phyloP scores from a whole-genome alignment of 305 asterid genomes.

The Fraxinus greggii region DNA sequence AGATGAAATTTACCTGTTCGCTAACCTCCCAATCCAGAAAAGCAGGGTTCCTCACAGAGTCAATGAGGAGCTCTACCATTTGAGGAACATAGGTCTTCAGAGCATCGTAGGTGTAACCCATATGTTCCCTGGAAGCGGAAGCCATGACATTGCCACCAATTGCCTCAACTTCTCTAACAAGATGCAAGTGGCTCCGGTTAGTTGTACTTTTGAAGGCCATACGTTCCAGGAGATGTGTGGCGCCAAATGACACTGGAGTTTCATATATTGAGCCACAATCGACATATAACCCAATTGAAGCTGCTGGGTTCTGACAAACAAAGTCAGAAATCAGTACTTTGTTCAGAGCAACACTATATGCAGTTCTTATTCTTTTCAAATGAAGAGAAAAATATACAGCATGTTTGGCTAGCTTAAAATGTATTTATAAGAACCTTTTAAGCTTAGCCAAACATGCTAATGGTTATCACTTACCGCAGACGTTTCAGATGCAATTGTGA shows the following conservation, averaged over 20 bases:
- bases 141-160: conserved; percentile 82
- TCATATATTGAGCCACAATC: conserved; percentile 88
- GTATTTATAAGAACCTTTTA: background rate
- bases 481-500: conserved; percentile 75
- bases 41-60: conserved; percentile 82
- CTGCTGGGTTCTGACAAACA: conserved; percentile 65
- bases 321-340: conserved; percentile 17
- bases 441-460: background rate
- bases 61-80: conserved; percentile 92
- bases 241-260: conserved; percentile 69
- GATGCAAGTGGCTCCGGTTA: conserved; percentile 77
- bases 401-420: background rate
- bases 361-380: background rate
- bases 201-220: conserved; percentile 91
- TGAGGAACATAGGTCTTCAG: conserved; percentile 74
- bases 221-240: conserved; percentile 85
- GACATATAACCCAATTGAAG: conserved; percentile 81
- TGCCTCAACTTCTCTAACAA: conserved; percentile 91
- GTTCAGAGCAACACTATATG: background rate
- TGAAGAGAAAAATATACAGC: background rate
- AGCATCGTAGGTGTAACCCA: conserved; percentile 77
- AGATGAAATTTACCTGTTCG: conserved; percentile 67
- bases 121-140: conserved; percentile 84
- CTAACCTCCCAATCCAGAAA: conserved; percentile 95
- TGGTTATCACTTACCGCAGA: conserved; percentile 56